Evolutionary conservation across 352 stramenopile species (phyloP).

Genomic region (Blastocystis sp.): DNA sequence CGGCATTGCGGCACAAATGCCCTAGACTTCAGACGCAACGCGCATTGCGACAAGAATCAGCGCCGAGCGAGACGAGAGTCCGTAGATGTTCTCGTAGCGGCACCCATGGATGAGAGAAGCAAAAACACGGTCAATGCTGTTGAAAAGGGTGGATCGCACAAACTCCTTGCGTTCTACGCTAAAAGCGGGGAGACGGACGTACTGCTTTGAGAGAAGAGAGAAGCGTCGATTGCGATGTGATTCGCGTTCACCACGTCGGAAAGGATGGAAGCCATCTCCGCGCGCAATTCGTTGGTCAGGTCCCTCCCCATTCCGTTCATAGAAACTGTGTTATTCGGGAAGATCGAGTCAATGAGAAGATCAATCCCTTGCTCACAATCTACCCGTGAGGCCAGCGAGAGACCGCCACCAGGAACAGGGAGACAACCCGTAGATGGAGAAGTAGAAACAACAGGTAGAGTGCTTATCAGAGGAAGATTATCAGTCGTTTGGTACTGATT

Average conservation of each 20-base stretch:
- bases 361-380: background rate
- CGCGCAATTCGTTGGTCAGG: background rate
- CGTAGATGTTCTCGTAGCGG: conserved; percentile 64
- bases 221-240: background rate
- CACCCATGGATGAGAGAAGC: conserved; percentile 35
- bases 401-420: too few species aligned
- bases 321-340: conserved; percentile 52
- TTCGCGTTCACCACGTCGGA: conserved; percentile 2
- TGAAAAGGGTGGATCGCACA: conserved; percentile 1
- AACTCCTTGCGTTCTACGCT: conserved; percentile 26
- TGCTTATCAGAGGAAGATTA: background rate
- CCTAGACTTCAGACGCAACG: background rate
- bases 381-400: too few species aligned
- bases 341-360: conserved; percentile 10
- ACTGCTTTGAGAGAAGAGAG: background rate
- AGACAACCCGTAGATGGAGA: background rate
- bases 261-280: conserved; percentile 4
- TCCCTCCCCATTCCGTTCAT: conserved; percentile 10
- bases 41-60: background rate
- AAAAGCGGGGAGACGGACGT: background rate
- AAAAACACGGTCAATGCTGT: conserved; percentile 14
- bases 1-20: conserved; percentile 24
- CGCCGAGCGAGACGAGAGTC: conserved; percentile 24
- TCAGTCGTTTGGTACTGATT: background rate
- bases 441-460: background rate